Percentiles rank a stretch among this genome's conserved stretches.
phyloP scores from a whole-genome alignment of 192 early-diverging fungal genomes.

The Coemansia sp. region DNA sequence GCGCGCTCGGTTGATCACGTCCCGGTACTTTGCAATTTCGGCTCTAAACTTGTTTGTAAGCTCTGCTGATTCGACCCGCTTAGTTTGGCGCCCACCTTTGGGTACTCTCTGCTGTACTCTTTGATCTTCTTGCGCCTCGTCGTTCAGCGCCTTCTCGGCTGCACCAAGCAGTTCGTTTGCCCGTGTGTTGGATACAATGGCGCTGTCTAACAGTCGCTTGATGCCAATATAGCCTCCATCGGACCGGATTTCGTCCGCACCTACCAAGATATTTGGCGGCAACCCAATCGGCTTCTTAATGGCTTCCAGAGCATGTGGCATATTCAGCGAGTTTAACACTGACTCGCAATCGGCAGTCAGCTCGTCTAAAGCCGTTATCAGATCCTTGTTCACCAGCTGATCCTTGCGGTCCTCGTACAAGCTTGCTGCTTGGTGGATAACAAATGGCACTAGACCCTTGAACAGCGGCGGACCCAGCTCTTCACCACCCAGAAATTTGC shows the following conservation, averaged over 20 bases:
- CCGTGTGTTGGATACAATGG: slow-evolving; percentile 55
- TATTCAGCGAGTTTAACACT: slow-evolving; percentile 65
- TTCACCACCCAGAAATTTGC: slow-evolving; percentile 65
- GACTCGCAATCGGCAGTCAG: slow-evolving; percentile 68
- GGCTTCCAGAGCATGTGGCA: slow-evolving; percentile 70
- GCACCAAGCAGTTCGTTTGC: slow-evolving; percentile 63
- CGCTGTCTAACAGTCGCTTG: slow-evolving; percentile 62
- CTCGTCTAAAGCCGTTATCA: slow-evolving; percentile 66
- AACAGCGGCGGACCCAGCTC: slow-evolving; percentile 79
- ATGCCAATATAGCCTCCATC: slow-evolving; percentile 69
- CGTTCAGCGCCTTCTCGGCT: slow-evolving; percentile 31
- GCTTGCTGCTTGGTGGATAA: slow-evolving; percentile 85
- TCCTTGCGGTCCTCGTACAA: slow-evolving; percentile 85
- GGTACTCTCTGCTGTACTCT: slow-evolving; percentile 15
- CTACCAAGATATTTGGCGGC: slow-evolving; percentile 67
- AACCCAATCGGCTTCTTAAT: slow-evolving; percentile 74
- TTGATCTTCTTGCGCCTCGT: slow-evolving; percentile 44
- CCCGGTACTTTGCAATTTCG: slow-evolving; percentile 57
- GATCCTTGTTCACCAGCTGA: slow-evolving; percentile 66
- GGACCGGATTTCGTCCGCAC: slow-evolving; percentile 71
- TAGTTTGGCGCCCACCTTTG: slow-evolving; percentile 9
- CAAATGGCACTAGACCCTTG: slow-evolving; percentile 82
- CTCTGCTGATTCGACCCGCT: slow-evolving; percentile 24
- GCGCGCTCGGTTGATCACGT: slow-evolving; percentile 66
- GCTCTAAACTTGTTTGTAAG: slow-evolving; percentile 36